These are phyloP conservation scores for Pseudogymnoascus sp. DNA, from an alignment of 2,329 filamentous ascomycete species.

Conservation along the genomic window DNA sequence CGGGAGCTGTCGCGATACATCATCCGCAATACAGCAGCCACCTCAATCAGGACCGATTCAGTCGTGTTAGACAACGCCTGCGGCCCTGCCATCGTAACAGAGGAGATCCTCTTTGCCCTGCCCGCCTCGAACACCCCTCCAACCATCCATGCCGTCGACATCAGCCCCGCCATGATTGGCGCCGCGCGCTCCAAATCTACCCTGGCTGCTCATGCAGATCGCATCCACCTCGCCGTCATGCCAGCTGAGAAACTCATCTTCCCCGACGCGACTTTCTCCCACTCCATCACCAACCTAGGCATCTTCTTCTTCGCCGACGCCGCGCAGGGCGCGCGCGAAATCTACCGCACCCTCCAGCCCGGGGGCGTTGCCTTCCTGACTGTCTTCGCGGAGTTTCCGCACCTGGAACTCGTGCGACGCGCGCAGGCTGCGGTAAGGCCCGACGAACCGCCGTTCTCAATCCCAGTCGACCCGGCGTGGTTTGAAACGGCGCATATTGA, in stretches of 20 bases:
- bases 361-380: slow-evolving; percentile 34
- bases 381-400: not conserved
- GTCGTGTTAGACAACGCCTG: slow-evolving; percentile 26
- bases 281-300: slow-evolving; percentile 34
- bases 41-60: not conserved
- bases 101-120: slow-evolving; percentile 16
- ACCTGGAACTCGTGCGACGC: not conserved
- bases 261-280: slow-evolving; percentile 30
- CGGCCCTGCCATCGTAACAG: slow-evolving; percentile 23
- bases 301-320: slow-evolving; percentile 31
- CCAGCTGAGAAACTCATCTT: slow-evolving; percentile 23
- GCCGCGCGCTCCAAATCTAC: slow-evolving; percentile 13
- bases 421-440: not conserved
- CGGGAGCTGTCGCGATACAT: slow-evolving; percentile 16
- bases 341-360: slow-evolving; percentile 32
- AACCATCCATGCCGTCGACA: slow-evolving; percentile 19
- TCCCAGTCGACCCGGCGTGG: not conserved
- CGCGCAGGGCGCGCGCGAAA: slow-evolving; percentile 30
- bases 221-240: slow-evolving; percentile 17
- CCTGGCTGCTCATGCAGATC: slow-evolving; percentile 1
- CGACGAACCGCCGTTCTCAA: not conserved
- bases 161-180: slow-evolving; percentile 19
- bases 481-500: not conserved
- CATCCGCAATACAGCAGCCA: slow-evolving; percentile 6
- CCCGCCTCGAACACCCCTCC: slow-evolving; percentile 2